Evolutionary conservation across 176 grass and related monocot genomes (phyloP).

Genomic region (Phyllostachys edulis): DNA sequence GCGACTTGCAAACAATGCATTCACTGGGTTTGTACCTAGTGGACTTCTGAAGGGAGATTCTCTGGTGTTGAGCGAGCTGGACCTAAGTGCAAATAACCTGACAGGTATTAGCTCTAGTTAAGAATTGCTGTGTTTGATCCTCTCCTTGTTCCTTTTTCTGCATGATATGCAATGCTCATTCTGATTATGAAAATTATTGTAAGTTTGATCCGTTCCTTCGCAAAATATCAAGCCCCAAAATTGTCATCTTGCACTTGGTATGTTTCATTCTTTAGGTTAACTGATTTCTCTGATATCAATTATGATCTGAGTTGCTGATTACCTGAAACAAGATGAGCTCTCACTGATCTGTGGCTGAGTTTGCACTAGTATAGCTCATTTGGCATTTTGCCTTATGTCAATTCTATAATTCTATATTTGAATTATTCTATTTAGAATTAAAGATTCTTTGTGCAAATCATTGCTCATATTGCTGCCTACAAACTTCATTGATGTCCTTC

Average conservation of each 20-base stretch:
- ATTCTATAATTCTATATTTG: background rate
- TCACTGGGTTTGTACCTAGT: constrained; percentile 85
- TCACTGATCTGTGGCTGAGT: background rate
- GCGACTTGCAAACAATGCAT: constrained; percentile 74
- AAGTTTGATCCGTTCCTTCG: background rate
- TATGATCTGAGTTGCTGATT: constrained; percentile 6
- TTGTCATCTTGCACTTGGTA: background rate
- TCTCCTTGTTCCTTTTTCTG: background rate
- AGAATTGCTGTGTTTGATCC: background rate
- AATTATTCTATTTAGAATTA: background rate
- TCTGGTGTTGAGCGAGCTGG: constrained; percentile 81
- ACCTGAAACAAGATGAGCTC: background rate
- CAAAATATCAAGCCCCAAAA: background rate
- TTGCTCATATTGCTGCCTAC: background rate
- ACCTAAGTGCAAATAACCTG: constrained; percentile 90
- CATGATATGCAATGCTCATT: constrained; percentile 13
- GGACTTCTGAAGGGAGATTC: constrained; percentile 95
- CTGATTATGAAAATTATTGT: background rate
- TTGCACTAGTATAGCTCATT: background rate
- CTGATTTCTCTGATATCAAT: background rate
- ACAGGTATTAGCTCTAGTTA: constrained; percentile 54
- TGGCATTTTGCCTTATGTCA: background rate
- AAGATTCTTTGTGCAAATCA: background rate
- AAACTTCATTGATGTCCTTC: background rate
- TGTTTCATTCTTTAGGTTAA: background rate